These are phyloP conservation scores for Fusarium verrucosum DNA, from an alignment of 2,329 filamentous ascomycete species.

Conservation along the genomic window DNA sequence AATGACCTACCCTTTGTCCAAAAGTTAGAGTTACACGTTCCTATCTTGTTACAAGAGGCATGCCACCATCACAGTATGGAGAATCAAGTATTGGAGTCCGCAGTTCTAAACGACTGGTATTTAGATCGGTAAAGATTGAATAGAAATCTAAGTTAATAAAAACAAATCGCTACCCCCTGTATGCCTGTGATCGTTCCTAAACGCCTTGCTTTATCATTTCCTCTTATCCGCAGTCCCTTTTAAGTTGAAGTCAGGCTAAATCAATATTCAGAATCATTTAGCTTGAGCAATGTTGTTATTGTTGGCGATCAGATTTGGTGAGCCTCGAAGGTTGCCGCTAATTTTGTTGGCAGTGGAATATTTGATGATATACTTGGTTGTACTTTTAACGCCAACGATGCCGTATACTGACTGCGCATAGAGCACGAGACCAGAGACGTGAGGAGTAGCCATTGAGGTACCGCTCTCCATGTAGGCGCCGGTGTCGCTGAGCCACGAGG, in stretches of 20 bases:
- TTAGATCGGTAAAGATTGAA: slow-evolving; percentile 7
- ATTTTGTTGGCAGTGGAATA: slow-evolving; percentile 54
- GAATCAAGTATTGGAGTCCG: background rate
- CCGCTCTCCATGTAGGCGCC: slow-evolving; percentile 61
- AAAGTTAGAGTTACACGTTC: background rate
- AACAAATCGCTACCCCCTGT: slow-evolving; percentile 2
- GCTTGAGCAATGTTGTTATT: slow-evolving; percentile 52
- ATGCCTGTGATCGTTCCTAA: slow-evolving; percentile 1
- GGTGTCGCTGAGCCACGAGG: slow-evolving; percentile 56
- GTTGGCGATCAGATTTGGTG: slow-evolving; percentile 60
- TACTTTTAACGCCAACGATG: slow-evolving; percentile 44
- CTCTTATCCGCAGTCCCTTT: background rate
- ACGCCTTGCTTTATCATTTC: slow-evolving; percentile 12
- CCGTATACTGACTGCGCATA: slow-evolving; percentile 58
- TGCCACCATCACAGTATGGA: background rate
- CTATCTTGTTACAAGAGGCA: background rate
- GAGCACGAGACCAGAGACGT: slow-evolving; percentile 66
- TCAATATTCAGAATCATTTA: background rate
- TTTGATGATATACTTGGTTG: slow-evolving; percentile 54
- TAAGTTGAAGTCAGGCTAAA: background rate
- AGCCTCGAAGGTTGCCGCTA: slow-evolving; percentile 50
- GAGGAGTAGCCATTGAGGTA: slow-evolving; percentile 71
- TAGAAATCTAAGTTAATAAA: slow-evolving; percentile 1
- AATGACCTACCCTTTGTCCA: background rate
- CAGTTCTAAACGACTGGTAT: background rate